Evolutionary conservation across 805 yeast species (phyloP), one percentile per base, ranked within the genome.

Genomic region (Barnettozyma siamensis): DNA sequence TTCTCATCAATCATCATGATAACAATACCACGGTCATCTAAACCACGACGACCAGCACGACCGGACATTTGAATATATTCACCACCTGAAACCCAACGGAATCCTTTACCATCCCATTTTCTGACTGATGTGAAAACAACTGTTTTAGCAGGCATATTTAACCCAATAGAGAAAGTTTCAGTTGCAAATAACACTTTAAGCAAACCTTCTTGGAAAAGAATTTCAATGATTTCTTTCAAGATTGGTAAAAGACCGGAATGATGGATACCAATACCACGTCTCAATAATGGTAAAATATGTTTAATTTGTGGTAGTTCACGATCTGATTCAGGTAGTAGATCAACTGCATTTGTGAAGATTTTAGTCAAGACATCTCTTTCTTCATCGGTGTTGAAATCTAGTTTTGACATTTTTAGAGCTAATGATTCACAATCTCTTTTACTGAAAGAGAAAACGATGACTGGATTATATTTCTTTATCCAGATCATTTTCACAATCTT

Each of bases 1-100:
- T 93, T 93, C 61, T 93, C 98, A 61, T 93, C 98, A 62, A 93
- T 88, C 99, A 93, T 93, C 93, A 93, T 86, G 51, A 93, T 93
- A 37, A 93, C 99, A 63, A 93, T 88, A 67, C 99, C 99, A 63
- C 99, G 83, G 62, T 93, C 99, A 73, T 93, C 99, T 54, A 93
- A 75, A 59, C 99, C 99, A 75, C 99, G 86, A 73, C 99, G 89
- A 54, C 99, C 99, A 18, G 99, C 99, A 65, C 99, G 81, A 51
- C 99, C 99, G 34, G 96, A 87, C 99, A 93, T 93, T 68, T 93
- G 99, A 59, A 93, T 93, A 65, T 93, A 93, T 67, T 93, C 99
- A 70, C 99, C 99, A 45, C 99, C 99, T 42, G 96, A 86, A 26
- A 93, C 97, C 99, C 99, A 93, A 66, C 99, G 80, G 72, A 91